phyloP scores from a whole-genome alignment of 176 grass and related monocot species.

The Melocanna baccifera region DNA sequence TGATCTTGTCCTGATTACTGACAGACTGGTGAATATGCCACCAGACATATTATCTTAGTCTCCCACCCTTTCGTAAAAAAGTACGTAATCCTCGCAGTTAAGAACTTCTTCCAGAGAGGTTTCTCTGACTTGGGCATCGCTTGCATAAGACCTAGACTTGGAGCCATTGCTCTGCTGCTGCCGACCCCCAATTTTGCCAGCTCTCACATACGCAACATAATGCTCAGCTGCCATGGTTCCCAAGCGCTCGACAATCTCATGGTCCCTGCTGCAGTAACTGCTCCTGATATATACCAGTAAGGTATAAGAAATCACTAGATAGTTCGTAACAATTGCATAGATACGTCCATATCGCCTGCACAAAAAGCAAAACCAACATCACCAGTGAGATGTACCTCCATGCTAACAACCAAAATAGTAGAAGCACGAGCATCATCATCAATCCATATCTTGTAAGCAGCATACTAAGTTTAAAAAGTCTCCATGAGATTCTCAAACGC shows the following conservation, averaged over 20 bases:
- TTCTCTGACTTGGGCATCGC: slow-evolving; percentile 54
- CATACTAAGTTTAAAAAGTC: no score
- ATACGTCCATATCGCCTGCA: no score
- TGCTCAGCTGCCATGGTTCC: slow-evolving; percentile 72
- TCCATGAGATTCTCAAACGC: no score
- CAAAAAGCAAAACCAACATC: no score
- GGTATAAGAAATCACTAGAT: no score
- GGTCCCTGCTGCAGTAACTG: no score
- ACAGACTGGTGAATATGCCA: not conserved
- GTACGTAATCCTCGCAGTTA: slow-evolving; percentile 58
- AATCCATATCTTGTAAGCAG: no score
- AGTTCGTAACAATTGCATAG: no score
- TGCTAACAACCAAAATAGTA: no score
- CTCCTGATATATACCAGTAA: no score
- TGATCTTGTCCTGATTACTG: slow-evolving; percentile 9
- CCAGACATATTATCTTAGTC: not conserved
- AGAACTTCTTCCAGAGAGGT: slow-evolving; percentile 62
- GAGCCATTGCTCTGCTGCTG: slow-evolving; percentile 17
- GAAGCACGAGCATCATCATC: no score
- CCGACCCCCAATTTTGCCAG: slow-evolving; percentile 41
- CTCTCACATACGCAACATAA: slow-evolving; percentile 74
- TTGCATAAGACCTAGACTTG: slow-evolving; percentile 65
- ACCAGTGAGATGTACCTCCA: no score
- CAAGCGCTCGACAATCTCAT: slow-evolving; percentile 77
- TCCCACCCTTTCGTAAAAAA: slow-evolving; percentile 59